Conservation (phyloP, 2,329 filamentous ascomycete genomes). For the Verticillium dahliae region DNA sequence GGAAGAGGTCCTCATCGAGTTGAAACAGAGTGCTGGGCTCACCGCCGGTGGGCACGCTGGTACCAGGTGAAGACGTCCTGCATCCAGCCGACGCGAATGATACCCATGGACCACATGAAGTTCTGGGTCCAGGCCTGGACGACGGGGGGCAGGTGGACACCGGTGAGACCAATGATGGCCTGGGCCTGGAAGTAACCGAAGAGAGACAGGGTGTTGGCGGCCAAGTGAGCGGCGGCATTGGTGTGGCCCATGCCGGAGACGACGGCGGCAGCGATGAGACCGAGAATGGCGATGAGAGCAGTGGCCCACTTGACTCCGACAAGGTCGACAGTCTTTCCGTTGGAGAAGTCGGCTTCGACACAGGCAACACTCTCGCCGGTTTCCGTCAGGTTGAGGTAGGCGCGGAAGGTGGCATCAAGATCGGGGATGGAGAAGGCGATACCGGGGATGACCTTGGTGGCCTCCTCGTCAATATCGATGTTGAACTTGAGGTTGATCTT, state of each 20-base stretch:
- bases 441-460: slow-evolving; percentile 55
- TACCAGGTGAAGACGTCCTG: slow-evolving; percentile 92
- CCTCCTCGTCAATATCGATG: slow-evolving; percentile 30
- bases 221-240: slow-evolving; percentile 90
- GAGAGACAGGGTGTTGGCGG: slow-evolving; percentile 84
- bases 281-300: slow-evolving; percentile 79
- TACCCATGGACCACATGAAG: slow-evolving; percentile 97
- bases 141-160: slow-evolving; percentile 76
- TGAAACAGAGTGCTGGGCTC: slow-evolving; percentile 76
- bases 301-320: slow-evolving; percentile 84
- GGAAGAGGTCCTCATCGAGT: slow-evolving; percentile 65
- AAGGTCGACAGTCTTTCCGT: slow-evolving; percentile 87
- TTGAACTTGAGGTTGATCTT: slow-evolving; percentile 60
- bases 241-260: slow-evolving; percentile 87
- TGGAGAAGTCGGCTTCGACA: slow-evolving; percentile 81
- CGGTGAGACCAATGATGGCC: slow-evolving; percentile 81
- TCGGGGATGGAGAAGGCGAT: slow-evolving; percentile 86
- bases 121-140: slow-evolving; percentile 93
- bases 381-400: slow-evolving; percentile 69
- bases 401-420: slow-evolving; percentile 76
- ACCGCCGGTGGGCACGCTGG: slow-evolving; percentile 81
- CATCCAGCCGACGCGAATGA: slow-evolving; percentile 79
- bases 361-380: slow-evolving; percentile 66
- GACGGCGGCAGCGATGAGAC: slow-evolving; percentile 77
- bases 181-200: slow-evolving; percentile 94